Percentiles rank a stretch among this genome's conserved stretches.
These are phyloP conservation scores for Delphinella strobiligena DNA, from an alignment of 2,329 filamentous ascomycete genomes.

Conservation along the genomic window DNA sequence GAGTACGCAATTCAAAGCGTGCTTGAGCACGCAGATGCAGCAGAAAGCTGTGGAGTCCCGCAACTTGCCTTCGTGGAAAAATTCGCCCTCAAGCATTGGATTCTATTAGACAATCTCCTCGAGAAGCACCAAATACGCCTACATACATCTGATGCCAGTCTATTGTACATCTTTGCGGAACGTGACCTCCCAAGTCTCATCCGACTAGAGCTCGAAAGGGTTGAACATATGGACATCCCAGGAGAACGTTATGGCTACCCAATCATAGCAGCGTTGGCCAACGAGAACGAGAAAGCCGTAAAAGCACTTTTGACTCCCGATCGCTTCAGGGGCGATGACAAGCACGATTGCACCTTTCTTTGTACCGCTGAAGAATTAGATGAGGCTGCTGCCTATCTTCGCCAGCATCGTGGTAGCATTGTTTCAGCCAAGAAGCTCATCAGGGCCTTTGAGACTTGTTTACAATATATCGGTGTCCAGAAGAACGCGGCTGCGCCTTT, in stretches of 20 bases:
- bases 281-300: too few relatives aligned
- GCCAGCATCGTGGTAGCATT: too few relatives aligned
- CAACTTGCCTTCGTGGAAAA: slow-evolving; percentile 22
- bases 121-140: slow-evolving; percentile 15
- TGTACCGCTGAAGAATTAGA: too few relatives aligned
- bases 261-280: neutral
- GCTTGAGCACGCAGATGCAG: slow-evolving; percentile 30
- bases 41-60: slow-evolving; percentile 15
- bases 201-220: neutral
- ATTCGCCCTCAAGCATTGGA: slow-evolving; percentile 21
- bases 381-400: too few relatives aligned
- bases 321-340: too few relatives aligned
- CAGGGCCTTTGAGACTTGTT: too few relatives aligned
- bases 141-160: slow-evolving; percentile 16
- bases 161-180: slow-evolving; percentile 28
- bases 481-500: too few relatives aligned
- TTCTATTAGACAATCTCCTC: slow-evolving; percentile 20
- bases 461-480: too few relatives aligned
- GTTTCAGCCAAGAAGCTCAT: too few relatives aligned
- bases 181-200: slow-evolving; percentile 9
- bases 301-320: too few relatives aligned
- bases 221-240: neutral
- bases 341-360: too few relatives aligned
- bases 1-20: slow-evolving; percentile 30
- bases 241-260: neutral